Evolutionary conservation across 352 stramenopile genomes (phyloP), one percentile per base, ranked within the genome.

Genomic region (Pythium pectinolyticum): DNA sequence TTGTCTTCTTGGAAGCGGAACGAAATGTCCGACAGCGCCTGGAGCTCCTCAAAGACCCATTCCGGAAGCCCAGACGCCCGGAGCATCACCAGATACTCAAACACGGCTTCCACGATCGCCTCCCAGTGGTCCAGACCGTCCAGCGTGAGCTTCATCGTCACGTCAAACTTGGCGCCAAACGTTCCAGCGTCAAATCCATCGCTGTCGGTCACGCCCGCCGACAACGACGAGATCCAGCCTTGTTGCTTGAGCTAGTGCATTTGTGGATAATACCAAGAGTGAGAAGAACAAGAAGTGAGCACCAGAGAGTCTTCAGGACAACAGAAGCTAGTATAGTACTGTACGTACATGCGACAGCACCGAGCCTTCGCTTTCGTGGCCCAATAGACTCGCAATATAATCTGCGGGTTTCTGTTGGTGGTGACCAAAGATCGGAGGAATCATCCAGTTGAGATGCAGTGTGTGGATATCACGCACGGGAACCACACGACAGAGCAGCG

Each of bases 301-400:
- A n/a, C n/a, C n/a, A n/a, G n/a, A n/a, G n/a, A n/a, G n/a, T n/a
- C n/a, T n/a, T n/a, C n/a, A n/a, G n/a, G n/a, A n/a, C n/a, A n/a
- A n/a, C n/a, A n/a, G n/a, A n/a, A n/a, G n/a, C n/a, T n/a, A n/a
- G n/a, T n/a, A n/a, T n/a, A n/a, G n/a, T n/a, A n/a, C 12, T 5
- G 5, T 35, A 19, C 57, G 15, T 51, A 95, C 84, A 67, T 89
- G 69, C 31, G 82, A 92, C 19, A 96, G 63, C 24, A 96, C 71
- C 1, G 84, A 94, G 17, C 87, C 87, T 76, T 92, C 79, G 45
- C 82, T 89, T 70, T 96, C 87, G 57, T 96, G 80, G 3, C 87
- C 87, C 6, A 94, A 61, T 3, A 96, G 79, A 58, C 78, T 86
- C 43, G 82, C 84, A 22, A 96, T 74, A 39, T 93, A 94, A 49